Base-by-base conservation (phyloP, 73 alveolate genomes). In the Paramecium pentaurelia region DNA sequence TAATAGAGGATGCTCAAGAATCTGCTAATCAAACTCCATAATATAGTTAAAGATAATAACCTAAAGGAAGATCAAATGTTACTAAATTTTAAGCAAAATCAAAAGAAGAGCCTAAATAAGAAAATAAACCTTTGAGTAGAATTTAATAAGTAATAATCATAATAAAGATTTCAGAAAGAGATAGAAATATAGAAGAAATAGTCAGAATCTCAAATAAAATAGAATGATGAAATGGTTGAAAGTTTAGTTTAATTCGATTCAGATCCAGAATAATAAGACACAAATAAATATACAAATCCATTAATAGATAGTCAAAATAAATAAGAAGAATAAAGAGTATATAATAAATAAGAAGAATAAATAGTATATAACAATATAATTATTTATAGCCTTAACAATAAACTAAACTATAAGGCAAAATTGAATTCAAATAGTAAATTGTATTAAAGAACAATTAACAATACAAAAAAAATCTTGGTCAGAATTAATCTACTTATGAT, bases 201-300 rank as follows among this genome's bases (percentile, higher is more conserved):
- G 28, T 3, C 22, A 9, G 84, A 64, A 32, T 64, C 42, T 32
- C 27, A 64, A 64, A 34, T 64, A 0, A 64, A 64, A 64, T 7
- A 64, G 27, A 34, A 64, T 64, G 84, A 64, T 64, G 84, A 64
- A 34, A 10, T 64, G 11, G 45, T 34, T 1, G 84, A 64, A 28
- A 64, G 84, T 64, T 64, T 64, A 34, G 84, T 64, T 12, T 64
- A 28, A 64, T 64, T 64, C 30, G 84, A 64, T 64, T 64, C 84
- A 9, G 84, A 64, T 64, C 84, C 84, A 64, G 84, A 64, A 32
- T 34, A 64, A 8, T 51, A 64, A 64, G 84, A 64, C 9, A 64
- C 84, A 12, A 28, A 64, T 28, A 2, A 64, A 6, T 3, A 3
- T 64, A 6, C 3, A 6, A 34, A 64, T 64, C 84, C 84, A 64